phyloP scores from a whole-genome alignment of 495 filamentous ascomycete genomes.

The Penicillium steckii region DNA sequence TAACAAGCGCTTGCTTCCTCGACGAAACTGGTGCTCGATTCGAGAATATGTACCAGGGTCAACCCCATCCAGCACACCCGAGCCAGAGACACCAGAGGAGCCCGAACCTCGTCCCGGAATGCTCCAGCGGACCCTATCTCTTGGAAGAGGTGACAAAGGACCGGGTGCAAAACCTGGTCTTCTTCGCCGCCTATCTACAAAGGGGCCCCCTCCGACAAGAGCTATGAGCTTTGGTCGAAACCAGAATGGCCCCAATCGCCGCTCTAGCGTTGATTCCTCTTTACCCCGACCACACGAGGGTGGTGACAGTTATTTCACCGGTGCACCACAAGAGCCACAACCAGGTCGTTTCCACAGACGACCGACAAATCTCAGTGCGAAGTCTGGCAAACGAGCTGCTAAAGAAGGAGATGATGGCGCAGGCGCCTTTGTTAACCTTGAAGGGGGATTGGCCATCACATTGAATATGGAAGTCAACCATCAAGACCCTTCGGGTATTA shows the following conservation, averaged over 20 bases:
- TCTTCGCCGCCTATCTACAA: conserved; percentile 53
- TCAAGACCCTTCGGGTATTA: conserved; percentile 84
- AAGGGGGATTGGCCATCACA: conserved; percentile 78
- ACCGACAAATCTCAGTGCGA: conserved; percentile 66
- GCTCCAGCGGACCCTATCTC: conserved; percentile 59
- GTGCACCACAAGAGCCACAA: conserved; percentile 23
- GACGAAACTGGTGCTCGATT: conserved; percentile 92
- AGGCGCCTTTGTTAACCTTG: conserved; percentile 56
- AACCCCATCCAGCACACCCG: conserved; percentile 66
- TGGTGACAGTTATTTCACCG: conserved; percentile 42
- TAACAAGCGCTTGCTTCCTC: conserved; percentile 86
- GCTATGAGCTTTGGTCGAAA: conserved; percentile 39
- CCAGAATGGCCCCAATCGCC: conserved; percentile 19
- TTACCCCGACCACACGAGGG: conserved; percentile 28
- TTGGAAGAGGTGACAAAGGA: conserved; percentile 55
- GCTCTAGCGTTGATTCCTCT: conserved; percentile 40
- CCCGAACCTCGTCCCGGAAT: conserved; percentile 47
- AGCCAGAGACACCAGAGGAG: conserved; percentile 26
- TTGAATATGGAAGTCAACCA: conserved; percentile 85
- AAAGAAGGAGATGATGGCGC: conserved; percentile 43
- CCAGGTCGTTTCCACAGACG: conserved; percentile 65
- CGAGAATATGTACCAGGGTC: conserved; percentile 71
- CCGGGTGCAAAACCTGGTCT: conserved; percentile 37
- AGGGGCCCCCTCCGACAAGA: conserved; percentile 39
- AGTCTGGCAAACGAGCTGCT: conserved; percentile 46